Evolutionary conservation across 2,329 filamentous ascomycete genomes (phyloP), one percentile per base, ranked within the genome.

Genomic region (Aspergillus pseudoglaucus): DNA sequence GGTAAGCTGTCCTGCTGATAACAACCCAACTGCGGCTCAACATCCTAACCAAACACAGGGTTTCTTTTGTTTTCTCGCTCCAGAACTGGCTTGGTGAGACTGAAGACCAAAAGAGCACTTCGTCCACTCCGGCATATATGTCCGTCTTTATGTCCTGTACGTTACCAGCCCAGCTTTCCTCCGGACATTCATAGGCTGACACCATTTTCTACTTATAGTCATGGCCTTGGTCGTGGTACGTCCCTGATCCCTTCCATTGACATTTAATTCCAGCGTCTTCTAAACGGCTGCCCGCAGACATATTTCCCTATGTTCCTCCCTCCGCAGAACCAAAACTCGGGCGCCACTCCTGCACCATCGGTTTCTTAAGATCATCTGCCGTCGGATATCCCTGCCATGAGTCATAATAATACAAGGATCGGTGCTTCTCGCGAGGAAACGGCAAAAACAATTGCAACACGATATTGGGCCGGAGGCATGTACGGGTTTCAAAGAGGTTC

Each of bases 101-200:
- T 20, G 63, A 69, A n/a, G 70, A 75, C 25, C 72, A 76, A 54
- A 72, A 67, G 69, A 84, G 81, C 66, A 83, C 72, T 50, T 71
- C 81, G 22, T 72, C 76, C 41, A 90, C 88, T 4, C 89, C 90
- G 2, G 80, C 76, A 45, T 83, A 82, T 65, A 84, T 93, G 69
- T 83, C 83, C 47, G 82, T 93, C 47, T 79, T 83, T 68, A 93
- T 94, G 87, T 82, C 87, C 17, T 62, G 86, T 89, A 75, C 60
- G 83, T 79, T 38, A 14, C 44, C 18, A 20, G 12, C 15, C 22
- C 18, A 15, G 6, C 42, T 23, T 42, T 14, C 27, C 14, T 42
- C 10, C 25, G 12, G 50, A 7, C 10, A 22, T 9, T 15, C 9
- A 18, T 12, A 44, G 23, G 33, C 27, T 33, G 46, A 52, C 52